Conservation (phyloP, 2,329 filamentous ascomycete genomes). For the Cladosporium austrohemisphaericum region DNA sequence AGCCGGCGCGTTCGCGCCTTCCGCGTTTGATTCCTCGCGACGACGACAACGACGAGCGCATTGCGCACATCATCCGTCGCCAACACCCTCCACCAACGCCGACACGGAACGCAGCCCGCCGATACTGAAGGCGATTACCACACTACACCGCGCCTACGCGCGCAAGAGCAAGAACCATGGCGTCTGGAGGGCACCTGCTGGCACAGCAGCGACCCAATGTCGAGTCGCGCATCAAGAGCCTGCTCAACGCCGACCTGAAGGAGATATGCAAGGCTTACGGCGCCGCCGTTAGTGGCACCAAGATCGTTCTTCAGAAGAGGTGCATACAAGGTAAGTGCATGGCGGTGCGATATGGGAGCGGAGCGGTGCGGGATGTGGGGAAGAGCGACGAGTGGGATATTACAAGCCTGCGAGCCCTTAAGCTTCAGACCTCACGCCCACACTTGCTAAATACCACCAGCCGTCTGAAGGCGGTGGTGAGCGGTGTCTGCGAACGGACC, state of each 20-base stretch:
- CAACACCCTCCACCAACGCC: not conserved
- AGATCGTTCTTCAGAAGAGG: constrained; percentile 73
- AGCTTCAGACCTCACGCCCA: not conserved
- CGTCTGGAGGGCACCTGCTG: constrained; percentile 35
- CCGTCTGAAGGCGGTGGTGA: not conserved
- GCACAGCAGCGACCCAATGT: constrained; percentile 36
- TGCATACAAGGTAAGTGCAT: constrained; percentile 65
- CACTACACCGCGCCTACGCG: constrained; percentile 1
- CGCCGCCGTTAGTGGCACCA: constrained; percentile 76
- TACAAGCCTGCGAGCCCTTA: not conserved
- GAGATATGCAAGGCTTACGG: constrained; percentile 71
- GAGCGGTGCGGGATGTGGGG: constrained; percentile 8
- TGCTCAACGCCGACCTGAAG: constrained; percentile 67
- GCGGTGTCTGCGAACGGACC: not conserved
- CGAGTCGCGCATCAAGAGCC: constrained; percentile 42
- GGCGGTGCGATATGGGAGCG: constrained; percentile 9
- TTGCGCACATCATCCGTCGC: not conserved
- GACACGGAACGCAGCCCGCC: not conserved
- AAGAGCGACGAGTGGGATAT: constrained; percentile 1
- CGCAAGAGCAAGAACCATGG: constrained; percentile 21
- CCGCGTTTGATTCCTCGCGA: not conserved
- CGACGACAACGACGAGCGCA: not conserved
- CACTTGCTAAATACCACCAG: too few species aligned
- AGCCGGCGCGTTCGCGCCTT: constrained; percentile 4
- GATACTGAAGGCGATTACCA: not conserved